Evolutionary conservation across 2,329 filamentous ascomycete genomes (phyloP).

Genomic region (Davidsoniella virescens): DNA sequence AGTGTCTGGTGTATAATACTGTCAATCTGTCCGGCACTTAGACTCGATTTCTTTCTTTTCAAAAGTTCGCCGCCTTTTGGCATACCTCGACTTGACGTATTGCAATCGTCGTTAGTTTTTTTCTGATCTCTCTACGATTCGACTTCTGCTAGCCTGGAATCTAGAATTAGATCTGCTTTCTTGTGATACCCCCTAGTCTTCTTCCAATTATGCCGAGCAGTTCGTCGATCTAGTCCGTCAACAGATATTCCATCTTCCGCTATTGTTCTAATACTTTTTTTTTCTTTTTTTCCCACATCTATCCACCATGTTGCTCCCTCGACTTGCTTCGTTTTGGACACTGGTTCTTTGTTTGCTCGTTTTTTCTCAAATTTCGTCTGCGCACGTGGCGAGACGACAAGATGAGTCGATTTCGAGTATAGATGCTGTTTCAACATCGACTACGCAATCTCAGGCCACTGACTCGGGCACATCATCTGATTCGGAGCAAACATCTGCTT

Average conservation of each 20-base stretch:
- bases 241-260: no score
- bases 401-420: conserved; percentile 14
- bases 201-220: not conserved
- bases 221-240: no score
- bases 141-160: not conserved
- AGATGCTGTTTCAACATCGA: no score
- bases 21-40: no score
- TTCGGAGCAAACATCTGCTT: not conserved
- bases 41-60: not conserved
- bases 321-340: conserved; percentile 3
- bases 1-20: no score
- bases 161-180: not conserved
- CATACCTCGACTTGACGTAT: no score
- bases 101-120: not conserved
- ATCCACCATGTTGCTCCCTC: conserved; percentile 4
- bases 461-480: not conserved
- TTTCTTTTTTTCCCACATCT: not conserved
- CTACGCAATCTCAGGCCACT: no score
- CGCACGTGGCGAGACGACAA: conserved; percentile 22
- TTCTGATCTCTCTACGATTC: not conserved
- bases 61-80: no score
- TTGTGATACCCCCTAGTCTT: not conserved
- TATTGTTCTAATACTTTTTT: no score
- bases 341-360: conserved; percentile 24
- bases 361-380: conserved; percentile 23